Base-by-base conservation (phyloP, 768 basidiomycete species). In the Mycena olivaceomarginata region DNA sequence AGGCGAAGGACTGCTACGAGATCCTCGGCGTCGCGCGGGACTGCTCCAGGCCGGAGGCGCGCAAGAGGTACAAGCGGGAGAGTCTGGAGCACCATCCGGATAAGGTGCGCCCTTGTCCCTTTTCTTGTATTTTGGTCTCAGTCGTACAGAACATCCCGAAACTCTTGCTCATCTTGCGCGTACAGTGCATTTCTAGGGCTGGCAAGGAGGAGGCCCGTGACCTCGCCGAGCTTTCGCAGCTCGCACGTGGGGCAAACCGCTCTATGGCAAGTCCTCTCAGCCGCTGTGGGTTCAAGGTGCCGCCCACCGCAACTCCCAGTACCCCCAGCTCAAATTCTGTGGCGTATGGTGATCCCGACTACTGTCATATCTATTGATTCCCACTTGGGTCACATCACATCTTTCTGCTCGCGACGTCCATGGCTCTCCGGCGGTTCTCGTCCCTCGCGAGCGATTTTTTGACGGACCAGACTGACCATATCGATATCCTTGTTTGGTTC, bases 261-360 rank as follows among this genome's bases (percentile, higher is more conserved):
- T 99, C 66, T 96, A 98, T 82, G 97, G 98, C 75, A 90, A 93
- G 82, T 96, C 95, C 13, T 89, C 91, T 79, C 93, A 98, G 82
- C 94, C 95, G 12, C 88, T 85, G 65, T 98, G 96, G 94, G 93
- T 98, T 57, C 97, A 98, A 86, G 93, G 90, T 72, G 92, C 94
- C 70, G 97, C 98, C 46, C 91, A 93, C 85, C 90, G 95, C 80
- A 99, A 99, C 88, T 98, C 96, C 12, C 93, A 90, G 15, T 98
- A 94, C 90, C 96, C 95, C n/a, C 97, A 98, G 85, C 92, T 98
- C 80, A 98, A 98, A 86, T 95, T 98, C 84, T 90, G 95, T 95
- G 84, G n/a, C 84, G 94, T 89, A 57, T 15, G 73, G 51, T 20
- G 82, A 59, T 80, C 74, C 48, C 46, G 45, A 15, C n/a, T 4